These are phyloP conservation scores for Coniochaeta sp. DNA, from an alignment of 2,329 filamentous ascomycete genomes.

Conservation along the genomic window DNA sequence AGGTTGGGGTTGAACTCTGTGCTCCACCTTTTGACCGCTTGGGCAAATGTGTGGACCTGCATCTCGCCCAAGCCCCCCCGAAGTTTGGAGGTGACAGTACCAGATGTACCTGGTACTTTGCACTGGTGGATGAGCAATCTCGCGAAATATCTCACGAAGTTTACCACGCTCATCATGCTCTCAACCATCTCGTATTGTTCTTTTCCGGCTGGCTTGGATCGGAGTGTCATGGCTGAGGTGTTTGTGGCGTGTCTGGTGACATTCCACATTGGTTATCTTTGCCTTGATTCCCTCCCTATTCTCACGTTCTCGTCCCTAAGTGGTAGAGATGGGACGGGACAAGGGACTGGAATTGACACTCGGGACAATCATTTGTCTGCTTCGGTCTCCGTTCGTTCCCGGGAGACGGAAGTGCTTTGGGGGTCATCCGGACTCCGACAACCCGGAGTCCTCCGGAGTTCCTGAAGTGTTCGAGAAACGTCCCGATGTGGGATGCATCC, in stretches of 20 bases:
- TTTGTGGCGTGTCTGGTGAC: too few species aligned
- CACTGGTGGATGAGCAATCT: not conserved
- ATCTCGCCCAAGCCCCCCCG: not conserved
- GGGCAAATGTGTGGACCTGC: not conserved
- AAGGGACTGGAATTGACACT: not conserved
- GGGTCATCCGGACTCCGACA: slow-evolving; percentile 10
- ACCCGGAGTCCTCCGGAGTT: not conserved
- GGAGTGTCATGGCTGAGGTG: not conserved
- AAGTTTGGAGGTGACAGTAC: not conserved
- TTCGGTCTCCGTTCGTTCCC: not conserved
- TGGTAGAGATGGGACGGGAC: not conserved
- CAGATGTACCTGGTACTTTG: not conserved
- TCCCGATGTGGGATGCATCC: not conserved
- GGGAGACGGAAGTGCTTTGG: slow-evolving; percentile 8
- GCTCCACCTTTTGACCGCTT: not conserved
- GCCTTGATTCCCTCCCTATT: not conserved
- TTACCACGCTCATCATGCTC: not conserved
- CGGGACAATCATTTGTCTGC: not conserved
- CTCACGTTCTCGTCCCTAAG: not conserved
- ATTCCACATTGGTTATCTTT: not conserved
- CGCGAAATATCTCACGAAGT: not conserved
- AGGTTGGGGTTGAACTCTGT: slow-evolving; percentile 1
- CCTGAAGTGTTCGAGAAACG: not conserved
- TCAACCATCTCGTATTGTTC: not conserved
- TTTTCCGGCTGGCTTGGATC: not conserved